Conservation (phyloP, 768 basidiomycete genomes). For the Boletus coccyginus region DNA sequence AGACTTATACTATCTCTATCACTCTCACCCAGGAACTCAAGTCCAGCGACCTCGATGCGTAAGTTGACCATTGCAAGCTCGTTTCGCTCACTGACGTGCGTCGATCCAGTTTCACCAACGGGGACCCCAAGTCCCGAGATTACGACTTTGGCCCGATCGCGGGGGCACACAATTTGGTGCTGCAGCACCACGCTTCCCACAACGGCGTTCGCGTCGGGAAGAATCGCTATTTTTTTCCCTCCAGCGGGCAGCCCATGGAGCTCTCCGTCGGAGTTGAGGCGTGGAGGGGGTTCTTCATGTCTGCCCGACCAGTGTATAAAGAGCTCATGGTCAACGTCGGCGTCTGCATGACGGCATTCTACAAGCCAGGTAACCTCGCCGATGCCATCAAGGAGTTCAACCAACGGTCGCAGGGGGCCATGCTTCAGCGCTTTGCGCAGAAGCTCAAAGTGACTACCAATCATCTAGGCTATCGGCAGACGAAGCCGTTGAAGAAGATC, state of each 20-base stretch:
- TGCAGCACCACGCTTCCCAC: conserved; percentile 42
- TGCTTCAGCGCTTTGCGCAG: conserved; percentile 48
- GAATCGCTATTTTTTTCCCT: conserved; percentile 51
- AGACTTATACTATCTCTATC: conserved; percentile 39
- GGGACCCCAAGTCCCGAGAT: conserved; percentile 33
- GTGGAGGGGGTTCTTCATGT: conserved; percentile 50
- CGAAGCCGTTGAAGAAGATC: conserved; percentile 46
- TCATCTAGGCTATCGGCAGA: conserved; percentile 52
- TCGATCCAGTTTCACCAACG: conserved; percentile 38
- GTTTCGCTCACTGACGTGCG: neutral
- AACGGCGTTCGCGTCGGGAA: conserved; percentile 47
- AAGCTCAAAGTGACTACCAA: conserved; percentile 56
- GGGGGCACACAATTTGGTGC: conserved; percentile 46
- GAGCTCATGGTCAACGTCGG: conserved; percentile 55
- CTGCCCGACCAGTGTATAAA: conserved; percentile 46
- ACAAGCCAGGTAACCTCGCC: conserved; percentile 60
- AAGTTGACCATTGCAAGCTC: conserved; percentile 7
- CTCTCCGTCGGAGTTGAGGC: conserved; percentile 43
- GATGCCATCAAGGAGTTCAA: conserved; percentile 52
- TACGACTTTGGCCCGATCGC: conserved; percentile 43
- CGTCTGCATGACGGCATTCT: conserved; percentile 53
- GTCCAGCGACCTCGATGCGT: conserved; percentile 31
- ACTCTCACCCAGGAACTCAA: conserved; percentile 31
- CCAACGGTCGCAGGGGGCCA: conserved; percentile 36
- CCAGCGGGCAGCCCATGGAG: conserved; percentile 17